phyloP scores from a whole-genome alignment of 306 rosid genomes.

The Benincasa hispida region DNA sequence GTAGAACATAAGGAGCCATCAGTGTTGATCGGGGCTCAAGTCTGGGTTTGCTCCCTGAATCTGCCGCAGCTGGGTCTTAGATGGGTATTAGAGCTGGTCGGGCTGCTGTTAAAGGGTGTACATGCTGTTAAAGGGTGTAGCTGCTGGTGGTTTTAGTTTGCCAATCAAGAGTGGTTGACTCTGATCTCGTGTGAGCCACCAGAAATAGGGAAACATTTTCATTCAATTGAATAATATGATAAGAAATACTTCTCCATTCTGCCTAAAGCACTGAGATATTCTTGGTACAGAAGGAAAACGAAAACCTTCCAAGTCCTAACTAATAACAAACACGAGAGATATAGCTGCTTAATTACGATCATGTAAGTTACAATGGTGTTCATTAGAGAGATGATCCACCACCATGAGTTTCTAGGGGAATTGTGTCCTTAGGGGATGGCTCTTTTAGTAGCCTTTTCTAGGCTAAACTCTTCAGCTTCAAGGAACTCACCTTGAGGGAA shows the following conservation, averaged over 20 bases:
- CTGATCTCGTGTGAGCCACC: neutral
- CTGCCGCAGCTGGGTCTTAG: neutral
- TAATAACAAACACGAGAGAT: neutral
- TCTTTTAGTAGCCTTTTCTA: neutral
- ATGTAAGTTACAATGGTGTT: neutral
- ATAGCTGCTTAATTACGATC: neutral
- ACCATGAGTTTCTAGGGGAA: neutral
- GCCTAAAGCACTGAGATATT: neutral
- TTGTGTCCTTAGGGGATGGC: neutral
- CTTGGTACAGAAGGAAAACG: neutral
- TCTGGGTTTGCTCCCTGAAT: neutral
- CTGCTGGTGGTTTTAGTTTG: neutral
- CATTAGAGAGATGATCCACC: neutral
- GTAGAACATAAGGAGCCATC: neutral
- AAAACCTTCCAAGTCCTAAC: neutral
- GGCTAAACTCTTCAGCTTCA: neutral
- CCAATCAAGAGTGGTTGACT: neutral
- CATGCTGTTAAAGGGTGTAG: neutral
- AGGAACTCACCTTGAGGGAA: neutral
- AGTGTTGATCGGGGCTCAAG: neutral
- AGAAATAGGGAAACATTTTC: neutral
- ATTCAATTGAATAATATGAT: conserved; percentile 1
- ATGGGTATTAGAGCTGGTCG: neutral
- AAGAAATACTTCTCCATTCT: neutral
- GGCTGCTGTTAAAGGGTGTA: neutral